These are phyloP conservation scores for Aspergillus neotritici DNA, from an alignment of 2,329 filamentous ascomycete genomes.

Conservation along the genomic window DNA sequence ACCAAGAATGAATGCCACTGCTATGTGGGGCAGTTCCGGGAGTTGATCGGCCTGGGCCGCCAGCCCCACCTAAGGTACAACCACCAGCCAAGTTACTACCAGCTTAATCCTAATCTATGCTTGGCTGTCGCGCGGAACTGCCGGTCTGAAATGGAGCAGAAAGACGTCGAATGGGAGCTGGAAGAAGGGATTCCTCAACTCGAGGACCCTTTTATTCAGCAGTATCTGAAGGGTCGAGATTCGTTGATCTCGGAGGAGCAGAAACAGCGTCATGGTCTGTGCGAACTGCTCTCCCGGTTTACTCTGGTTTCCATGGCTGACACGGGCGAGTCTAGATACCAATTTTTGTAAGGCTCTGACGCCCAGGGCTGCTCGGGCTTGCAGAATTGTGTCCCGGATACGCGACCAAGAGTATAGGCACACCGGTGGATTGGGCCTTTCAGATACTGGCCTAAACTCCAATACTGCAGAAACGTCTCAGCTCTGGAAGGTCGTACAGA, in stretches of 20 bases:
- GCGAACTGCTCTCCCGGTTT: slow-evolving; percentile 16
- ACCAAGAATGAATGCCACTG: too few relatives aligned
- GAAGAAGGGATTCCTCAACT: slow-evolving; percentile 43
- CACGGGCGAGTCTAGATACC: slow-evolving; percentile 17
- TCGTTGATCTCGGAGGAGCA: slow-evolving; percentile 75
- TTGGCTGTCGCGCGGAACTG: background rate
- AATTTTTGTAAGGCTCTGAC: slow-evolving; percentile 54
- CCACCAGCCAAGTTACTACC: too few relatives aligned
- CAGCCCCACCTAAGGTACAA: too few relatives aligned
- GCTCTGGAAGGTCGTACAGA: slow-evolving; percentile 76
- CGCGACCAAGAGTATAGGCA: slow-evolving; percentile 68
- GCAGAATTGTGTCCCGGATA: slow-evolving; percentile 73
- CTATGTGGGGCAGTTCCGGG: too few relatives aligned
- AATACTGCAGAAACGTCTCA: slow-evolving; percentile 67
- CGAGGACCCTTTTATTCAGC: slow-evolving; percentile 70
- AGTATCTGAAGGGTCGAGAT: slow-evolving; percentile 71
- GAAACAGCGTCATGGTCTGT: slow-evolving; percentile 68
- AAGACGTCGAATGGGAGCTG: slow-evolving; percentile 28
- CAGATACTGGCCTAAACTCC: too few relatives aligned
- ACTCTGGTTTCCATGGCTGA: slow-evolving; percentile 1
- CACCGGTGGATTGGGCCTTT: too few relatives aligned
- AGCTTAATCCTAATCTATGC: too few relatives aligned
- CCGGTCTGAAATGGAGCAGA: slow-evolving; percentile 12
- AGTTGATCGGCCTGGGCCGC: too few relatives aligned
- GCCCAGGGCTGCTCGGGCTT: slow-evolving; percentile 70